These are phyloP conservation scores for Lithocarpus polystachyus DNA, from an alignment of 306 rosid species.

Conservation along the genomic window DNA sequence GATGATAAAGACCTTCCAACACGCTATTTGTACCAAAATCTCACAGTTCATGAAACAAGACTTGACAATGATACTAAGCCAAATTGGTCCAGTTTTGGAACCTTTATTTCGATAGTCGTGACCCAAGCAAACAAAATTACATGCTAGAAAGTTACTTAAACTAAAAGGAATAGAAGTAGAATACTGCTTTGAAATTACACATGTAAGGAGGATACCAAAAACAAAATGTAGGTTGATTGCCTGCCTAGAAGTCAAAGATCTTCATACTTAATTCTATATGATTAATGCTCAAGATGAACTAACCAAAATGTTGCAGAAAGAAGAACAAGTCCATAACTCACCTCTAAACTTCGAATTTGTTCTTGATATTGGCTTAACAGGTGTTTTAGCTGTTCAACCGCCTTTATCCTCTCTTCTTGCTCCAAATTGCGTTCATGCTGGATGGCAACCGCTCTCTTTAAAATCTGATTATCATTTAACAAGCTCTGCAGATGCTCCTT, in stretches of 20 bases:
- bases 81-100: background rate
- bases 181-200: background rate
- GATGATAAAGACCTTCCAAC: background rate
- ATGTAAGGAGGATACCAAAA: background rate
- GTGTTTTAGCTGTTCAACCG: conserved; percentile 32
- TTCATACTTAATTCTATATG: background rate
- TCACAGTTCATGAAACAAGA: background rate
- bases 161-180: background rate
- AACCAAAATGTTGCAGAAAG: background rate
- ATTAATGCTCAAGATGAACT: background rate
- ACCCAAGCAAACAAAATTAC: background rate
- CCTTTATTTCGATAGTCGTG: background rate
- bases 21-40: background rate
- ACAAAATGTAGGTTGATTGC: background rate
- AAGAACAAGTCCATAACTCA: background rate
- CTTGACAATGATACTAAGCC: background rate
- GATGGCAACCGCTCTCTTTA: conserved; percentile 43
- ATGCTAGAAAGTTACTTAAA: background rate
- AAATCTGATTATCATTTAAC: conserved; percentile 41
- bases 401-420: conserved; percentile 39
- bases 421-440: conserved; percentile 38
- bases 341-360: conserved; percentile 35
- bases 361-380: conserved; percentile 40
- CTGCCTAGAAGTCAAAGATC: background rate
- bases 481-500: conserved; percentile 33